phyloP scores from a whole-genome alignment of 2,329 filamentous ascomycete genomes.

The Exophiala oligosperma region DNA sequence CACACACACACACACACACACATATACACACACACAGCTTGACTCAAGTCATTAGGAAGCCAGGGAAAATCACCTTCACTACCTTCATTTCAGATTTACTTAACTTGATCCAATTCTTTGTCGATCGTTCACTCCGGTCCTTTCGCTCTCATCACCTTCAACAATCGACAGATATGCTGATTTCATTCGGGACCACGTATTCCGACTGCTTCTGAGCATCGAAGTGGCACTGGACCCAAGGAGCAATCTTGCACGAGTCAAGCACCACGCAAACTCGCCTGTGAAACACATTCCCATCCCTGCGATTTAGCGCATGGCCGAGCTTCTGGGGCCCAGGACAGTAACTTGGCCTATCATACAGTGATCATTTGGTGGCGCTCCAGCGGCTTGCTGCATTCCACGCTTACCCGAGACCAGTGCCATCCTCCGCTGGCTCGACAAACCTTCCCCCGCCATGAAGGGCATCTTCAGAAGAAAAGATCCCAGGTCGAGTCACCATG shows the following conservation, averaged over 20 bases:
- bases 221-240: no score
- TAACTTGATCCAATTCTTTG: neutral
- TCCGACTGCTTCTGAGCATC: no score
- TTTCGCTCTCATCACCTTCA: neutral
- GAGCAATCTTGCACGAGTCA: no score
- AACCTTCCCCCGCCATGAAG: slow-evolving; percentile 41
- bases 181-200: no score
- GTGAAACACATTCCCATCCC: neutral
- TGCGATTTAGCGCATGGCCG: neutral
- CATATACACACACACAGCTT: no score
- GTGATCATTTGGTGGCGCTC: neutral
- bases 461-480: slow-evolving; percentile 50
- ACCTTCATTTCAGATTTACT: slow-evolving; percentile 10
- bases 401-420: neutral
- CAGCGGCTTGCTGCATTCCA: slow-evolving; percentile 15
- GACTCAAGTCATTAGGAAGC: no score
- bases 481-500: slow-evolving; percentile 35
- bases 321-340: neutral
- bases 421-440: slow-evolving; percentile 8
- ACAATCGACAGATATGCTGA: neutral
- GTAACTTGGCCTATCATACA: no score
- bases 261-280: neutral
- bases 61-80: neutral
- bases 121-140: slow-evolving; percentile 4
- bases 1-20: no score